phyloP scores from a whole-genome alignment of 2,329 filamentous ascomycete genomes.

The Trichoderma aggressivum region DNA sequence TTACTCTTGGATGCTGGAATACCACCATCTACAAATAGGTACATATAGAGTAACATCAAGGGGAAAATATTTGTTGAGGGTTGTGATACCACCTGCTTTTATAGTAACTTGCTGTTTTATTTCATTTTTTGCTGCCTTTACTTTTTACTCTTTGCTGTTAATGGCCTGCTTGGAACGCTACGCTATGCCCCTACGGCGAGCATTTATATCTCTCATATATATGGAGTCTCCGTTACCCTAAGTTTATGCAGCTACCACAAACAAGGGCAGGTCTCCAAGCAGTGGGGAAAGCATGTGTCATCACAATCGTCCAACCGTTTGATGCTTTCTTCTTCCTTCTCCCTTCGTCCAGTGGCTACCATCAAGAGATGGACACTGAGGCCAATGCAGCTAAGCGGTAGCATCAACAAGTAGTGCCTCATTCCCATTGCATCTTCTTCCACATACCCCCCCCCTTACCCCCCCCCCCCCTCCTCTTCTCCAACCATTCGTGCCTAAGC shows the following conservation, averaged over 20 bases:
- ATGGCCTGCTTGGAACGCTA: not conserved
- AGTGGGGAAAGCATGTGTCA: conserved; percentile 10
- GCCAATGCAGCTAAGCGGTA: not conserved
- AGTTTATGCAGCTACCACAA: conserved; percentile 8
- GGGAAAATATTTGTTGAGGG: not conserved
- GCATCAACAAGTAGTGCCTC: not conserved
- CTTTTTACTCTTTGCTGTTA: not conserved
- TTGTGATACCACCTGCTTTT: not conserved
- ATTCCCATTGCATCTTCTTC: not conserved
- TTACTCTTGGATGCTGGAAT: not conserved
- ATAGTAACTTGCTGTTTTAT: not conserved
- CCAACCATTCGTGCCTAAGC: not conserved
- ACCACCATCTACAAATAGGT: not conserved
- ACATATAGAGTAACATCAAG: not conserved
- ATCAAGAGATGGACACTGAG: not conserved
- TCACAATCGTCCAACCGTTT: conserved; percentile 1
- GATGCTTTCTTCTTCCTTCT: not conserved
- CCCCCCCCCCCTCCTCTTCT: not conserved
- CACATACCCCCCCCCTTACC: not conserved
- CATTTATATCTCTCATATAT: conserved; percentile 14
- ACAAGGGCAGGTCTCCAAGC: conserved; percentile 3
- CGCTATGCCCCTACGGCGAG: not conserved
- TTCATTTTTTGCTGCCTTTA: not conserved
- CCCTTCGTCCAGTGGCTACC: not conserved
- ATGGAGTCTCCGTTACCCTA: not conserved